These are phyloP conservation scores for Paraleonurus japonicus DNA, from an alignment of 257 asterid genomes.

Conservation along the genomic window DNA sequence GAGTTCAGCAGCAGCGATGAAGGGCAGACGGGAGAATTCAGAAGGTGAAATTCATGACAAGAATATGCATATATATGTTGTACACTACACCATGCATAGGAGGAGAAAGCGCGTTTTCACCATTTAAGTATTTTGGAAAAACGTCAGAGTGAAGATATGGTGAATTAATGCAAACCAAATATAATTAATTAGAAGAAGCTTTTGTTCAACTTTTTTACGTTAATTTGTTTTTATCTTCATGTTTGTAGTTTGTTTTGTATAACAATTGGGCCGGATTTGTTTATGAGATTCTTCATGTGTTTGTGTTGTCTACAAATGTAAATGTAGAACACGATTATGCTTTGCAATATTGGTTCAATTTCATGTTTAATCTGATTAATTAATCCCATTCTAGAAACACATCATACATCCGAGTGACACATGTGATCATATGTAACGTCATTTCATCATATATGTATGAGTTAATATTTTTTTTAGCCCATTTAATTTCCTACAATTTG, in stretches of 20 bases:
- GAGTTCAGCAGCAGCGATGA: slow-evolving; percentile 64
- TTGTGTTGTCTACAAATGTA: neutral
- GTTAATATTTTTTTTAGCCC: too few relatives aligned
- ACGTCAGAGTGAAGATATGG: slow-evolving; percentile 7
- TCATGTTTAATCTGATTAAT: neutral
- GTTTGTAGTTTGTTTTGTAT: neutral
- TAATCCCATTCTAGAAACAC: neutral
- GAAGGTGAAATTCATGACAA: slow-evolving; percentile 33
- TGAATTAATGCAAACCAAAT: slow-evolving; percentile 15
- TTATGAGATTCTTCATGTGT: slow-evolving; percentile 10
- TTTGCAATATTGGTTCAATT: neutral
- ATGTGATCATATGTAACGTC: too few relatives aligned
- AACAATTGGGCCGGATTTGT: neutral
- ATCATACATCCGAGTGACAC: too few relatives aligned
- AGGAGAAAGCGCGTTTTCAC: slow-evolving; percentile 12
- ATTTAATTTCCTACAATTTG: too few relatives aligned
- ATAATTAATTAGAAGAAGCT: slow-evolving; percentile 31
- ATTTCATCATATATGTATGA: too few relatives aligned
- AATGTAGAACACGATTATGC: neutral
- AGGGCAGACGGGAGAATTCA: slow-evolving; percentile 37
- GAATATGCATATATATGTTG: slow-evolving; percentile 6
- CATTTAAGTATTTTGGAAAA: slow-evolving; percentile 9
- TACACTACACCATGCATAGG: slow-evolving; percentile 7
- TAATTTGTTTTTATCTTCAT: slow-evolving; percentile 8
- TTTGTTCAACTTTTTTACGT: neutral